Evolutionary conservation across 163 green algal genomes (phyloP).

Genomic region (Scenedesmus sp.): DNA sequence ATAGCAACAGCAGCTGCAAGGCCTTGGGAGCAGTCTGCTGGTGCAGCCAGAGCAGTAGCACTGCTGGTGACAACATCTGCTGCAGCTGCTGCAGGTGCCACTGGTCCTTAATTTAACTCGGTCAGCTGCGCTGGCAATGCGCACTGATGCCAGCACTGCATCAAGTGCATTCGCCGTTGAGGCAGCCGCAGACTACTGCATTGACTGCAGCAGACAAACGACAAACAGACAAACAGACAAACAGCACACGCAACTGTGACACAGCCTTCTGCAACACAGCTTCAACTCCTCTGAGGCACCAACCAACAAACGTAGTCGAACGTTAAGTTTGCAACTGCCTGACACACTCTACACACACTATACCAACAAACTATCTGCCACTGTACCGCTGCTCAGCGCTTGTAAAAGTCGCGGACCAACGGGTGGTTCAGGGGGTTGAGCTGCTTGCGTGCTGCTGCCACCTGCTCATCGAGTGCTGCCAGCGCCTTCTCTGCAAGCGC

Average conservation of each 20-base stretch:
- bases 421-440: slow-evolving; percentile 71
- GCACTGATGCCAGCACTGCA: too few species aligned
- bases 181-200: too few species aligned
- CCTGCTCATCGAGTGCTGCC: slow-evolving; percentile 41
- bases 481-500: slow-evolving; percentile 32
- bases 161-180: too few species aligned
- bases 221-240: too few species aligned
- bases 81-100: neutral
- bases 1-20: too few species aligned
- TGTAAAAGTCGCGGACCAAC: neutral
- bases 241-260: neutral
- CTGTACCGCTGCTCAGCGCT: neutral
- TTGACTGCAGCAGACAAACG: too few species aligned
- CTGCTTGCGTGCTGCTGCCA: slow-evolving; percentile 57
- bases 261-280: neutral
- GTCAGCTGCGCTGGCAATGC: too few species aligned
- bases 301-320: neutral
- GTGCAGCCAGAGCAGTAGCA: too few species aligned
- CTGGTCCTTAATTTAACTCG: neutral
- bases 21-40: too few species aligned
- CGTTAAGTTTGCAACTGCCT: too few species aligned
- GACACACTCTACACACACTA: too few species aligned
- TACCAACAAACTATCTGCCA: neutral
- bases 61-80: neutral
- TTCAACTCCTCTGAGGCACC: neutral